Percentiles rank a stretch among this genome's conserved stretches.
Evolutionary conservation across 2,329 filamentous ascomycete genomes (phyloP).

Genomic region (Fusarium sp.): DNA sequence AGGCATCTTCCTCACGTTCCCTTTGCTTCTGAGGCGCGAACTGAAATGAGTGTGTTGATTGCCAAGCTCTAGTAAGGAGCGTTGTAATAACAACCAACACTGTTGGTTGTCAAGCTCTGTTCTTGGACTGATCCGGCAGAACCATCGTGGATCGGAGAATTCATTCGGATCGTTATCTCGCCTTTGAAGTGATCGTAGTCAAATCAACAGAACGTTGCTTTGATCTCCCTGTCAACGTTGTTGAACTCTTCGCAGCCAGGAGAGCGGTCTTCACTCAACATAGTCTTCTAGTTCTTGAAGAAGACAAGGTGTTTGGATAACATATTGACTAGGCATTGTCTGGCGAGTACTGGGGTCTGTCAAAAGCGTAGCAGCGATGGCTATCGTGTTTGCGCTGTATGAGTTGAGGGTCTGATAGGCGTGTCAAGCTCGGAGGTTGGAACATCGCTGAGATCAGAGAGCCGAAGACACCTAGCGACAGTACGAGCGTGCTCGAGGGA

Average conservation of each 20-base stretch:
- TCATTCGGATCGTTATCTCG: accelerated
- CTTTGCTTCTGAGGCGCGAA: background rate
- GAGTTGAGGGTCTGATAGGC: too few species aligned
- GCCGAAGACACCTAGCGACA: accelerated
- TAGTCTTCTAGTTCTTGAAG: too few species aligned
- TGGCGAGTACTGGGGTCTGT: too few species aligned
- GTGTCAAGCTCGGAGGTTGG: too few species aligned
- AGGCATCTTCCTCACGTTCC: too few species aligned
- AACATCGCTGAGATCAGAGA: too few species aligned
- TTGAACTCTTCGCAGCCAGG: background rate
- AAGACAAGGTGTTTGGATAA: accelerated
- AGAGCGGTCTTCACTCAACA: accelerated
- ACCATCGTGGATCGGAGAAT: accelerated
- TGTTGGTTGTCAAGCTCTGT: background rate
- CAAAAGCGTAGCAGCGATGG: too few species aligned
- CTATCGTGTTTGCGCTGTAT: too few species aligned
- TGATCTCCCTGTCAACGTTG: background rate
- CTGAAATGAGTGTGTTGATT: background rate
- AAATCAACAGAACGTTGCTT: background rate
- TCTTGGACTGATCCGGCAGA: background rate
- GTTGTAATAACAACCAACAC: too few species aligned
- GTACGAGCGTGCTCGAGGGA: background rate
- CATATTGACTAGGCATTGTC: accelerated
- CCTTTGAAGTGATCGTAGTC: background rate
- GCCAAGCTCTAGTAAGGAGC: accelerated